Base-by-base conservation (phyloP, 768 basidiomycete species). In the Trametes villosa region DNA sequence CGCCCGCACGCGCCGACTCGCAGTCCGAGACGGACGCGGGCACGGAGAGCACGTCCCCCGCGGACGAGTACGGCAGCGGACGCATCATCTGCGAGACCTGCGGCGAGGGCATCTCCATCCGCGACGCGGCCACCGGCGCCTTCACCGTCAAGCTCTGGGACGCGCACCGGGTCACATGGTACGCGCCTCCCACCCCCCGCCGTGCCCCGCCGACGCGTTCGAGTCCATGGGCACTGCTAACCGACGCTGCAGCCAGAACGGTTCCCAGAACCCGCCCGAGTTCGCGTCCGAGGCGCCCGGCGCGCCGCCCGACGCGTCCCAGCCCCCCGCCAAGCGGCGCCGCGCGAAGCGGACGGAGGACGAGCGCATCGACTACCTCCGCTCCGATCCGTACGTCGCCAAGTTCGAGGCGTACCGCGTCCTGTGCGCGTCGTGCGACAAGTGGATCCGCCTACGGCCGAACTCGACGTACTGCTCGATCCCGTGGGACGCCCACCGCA, bases 391-490 rank as follows among this genome's bases (percentile, higher is more conserved):
- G 17, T 89, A 91, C 66, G 89, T 92, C 41, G 87, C 85, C n/a
- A 80, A 88, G 65, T 90, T 90, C 69, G 89, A 92, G 73, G 84
- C 91, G 0, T 91, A 91, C 70, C 82, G 89, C 11, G 89, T 92
- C 33, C 79, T 91, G 11, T 92, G 91, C 72, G 87, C 86, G 46
- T 85, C 82, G 5, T 93, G 91, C 75, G 86, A 91, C 72, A 92
- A 91, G 71, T 92, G 91, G 91, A 91, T 92, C 63, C 81, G 91
- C 17, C 78, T 92, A n/a, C 81, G 91, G 9, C 89, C 90, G 44
- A 93, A 93, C 71, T 92, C 90, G 54, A 92, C 90, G 0, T 93
- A 91, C 67, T 93, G 91, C 68, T 88, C 86, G n/a, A 92, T 92
- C 54, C 91, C 91, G 0, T 92, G 91, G 91, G 89, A 92, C 69